Evolutionary conservation across 75 land plant species (phyloP), one percentile per base, ranked within the genome.

Genomic region (Gnetum montanum): DNA sequence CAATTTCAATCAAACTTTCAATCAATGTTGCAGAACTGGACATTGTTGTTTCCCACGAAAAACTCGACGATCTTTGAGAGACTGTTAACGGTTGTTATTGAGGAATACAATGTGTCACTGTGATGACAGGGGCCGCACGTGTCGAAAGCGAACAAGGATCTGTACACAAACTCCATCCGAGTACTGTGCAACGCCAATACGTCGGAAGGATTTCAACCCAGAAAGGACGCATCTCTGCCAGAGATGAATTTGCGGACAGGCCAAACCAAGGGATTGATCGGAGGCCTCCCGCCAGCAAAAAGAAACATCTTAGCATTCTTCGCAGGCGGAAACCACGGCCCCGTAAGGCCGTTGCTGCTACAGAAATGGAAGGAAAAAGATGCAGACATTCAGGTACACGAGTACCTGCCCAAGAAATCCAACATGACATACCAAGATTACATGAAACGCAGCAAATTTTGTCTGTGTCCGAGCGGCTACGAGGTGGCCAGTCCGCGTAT

Each of bases 401-500:
- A 80, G 19, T 61, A 62, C 54, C 62, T 82, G 3, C 84, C 78
- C 8, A 34, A 24, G 27, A 26, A 20, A 6, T 36, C 24, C 12
- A 23, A 54, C 0, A 38, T 45, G 6, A 15, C 68, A 31, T 82
- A 82, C 53, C 62, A 68, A 0, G 66, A 74, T 13, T 63, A 53
- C 35, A 82, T 82, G 85, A 79, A 64, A 34, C 49, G 30, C 7
- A 74, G 68, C 79, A 79, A 65, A 48, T 82, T 38, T 46, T 82
- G 85, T 63, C 43, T 82, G 5, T 82, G 85, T 27, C 85, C 85
- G 2, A 72, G 79, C 10, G 85, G 85, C 3, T 82, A 82, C 34
- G 85, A 82, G 55, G 85, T 82, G 12, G 83, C 83, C 16, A 79
- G 84, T 34, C 85, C 85, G 0, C 73, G 85, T n/a, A 63, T 82